phyloP scores from a whole-genome alignment of 1,139 yeast species.

The Yamadazyma conglobata region DNA sequence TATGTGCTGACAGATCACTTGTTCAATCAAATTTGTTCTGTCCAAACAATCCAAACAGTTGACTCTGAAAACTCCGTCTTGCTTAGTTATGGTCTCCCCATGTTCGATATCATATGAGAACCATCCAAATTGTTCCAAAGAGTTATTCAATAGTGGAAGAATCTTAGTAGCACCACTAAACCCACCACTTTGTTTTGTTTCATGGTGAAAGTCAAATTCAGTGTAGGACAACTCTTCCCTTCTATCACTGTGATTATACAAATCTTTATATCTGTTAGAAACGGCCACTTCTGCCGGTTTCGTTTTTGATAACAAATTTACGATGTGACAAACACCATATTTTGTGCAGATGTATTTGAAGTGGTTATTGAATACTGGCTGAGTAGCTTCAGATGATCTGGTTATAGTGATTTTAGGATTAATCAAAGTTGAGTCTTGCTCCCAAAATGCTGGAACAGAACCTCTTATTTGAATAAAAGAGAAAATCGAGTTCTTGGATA shows the following conservation, averaged over 20 bases:
- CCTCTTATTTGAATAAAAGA: constrained; percentile 90
- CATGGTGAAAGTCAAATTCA: constrained; percentile 91
- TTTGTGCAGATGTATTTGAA: constrained; percentile 64
- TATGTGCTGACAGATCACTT: constrained; percentile 61
- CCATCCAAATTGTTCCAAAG: constrained; percentile 76
- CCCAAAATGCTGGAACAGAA: constrained; percentile 96
- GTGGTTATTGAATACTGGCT: constrained; percentile 83
- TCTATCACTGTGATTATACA: constrained; percentile 41
- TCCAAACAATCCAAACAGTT: constrained; percentile 95
- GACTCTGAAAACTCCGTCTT: constrained; percentile 85
- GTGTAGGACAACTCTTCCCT: constrained; percentile 57
- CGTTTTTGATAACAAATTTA: constrained; percentile 72
- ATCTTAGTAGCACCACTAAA: constrained; percentile 79
- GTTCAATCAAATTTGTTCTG: constrained; percentile 90
- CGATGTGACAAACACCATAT: constrained; percentile 84
- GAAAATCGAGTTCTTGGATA: constrained; percentile 46
- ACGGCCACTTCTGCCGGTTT: constrained; percentile 76
- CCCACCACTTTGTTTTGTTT: constrained; percentile 78
- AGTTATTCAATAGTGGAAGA: constrained; percentile 57
- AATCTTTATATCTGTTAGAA: constrained; percentile 62
- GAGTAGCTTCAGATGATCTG: constrained; percentile 87
- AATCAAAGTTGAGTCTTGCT: constrained; percentile 84
- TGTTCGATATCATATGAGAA: constrained; percentile 58
- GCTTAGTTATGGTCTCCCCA: constrained; percentile 60
- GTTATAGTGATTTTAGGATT: constrained; percentile 86